Evolutionary conservation across 129 eudicot species (phyloP), one percentile per base, ranked within the genome.

Genomic region (Oenanthe sinensis): DNA sequence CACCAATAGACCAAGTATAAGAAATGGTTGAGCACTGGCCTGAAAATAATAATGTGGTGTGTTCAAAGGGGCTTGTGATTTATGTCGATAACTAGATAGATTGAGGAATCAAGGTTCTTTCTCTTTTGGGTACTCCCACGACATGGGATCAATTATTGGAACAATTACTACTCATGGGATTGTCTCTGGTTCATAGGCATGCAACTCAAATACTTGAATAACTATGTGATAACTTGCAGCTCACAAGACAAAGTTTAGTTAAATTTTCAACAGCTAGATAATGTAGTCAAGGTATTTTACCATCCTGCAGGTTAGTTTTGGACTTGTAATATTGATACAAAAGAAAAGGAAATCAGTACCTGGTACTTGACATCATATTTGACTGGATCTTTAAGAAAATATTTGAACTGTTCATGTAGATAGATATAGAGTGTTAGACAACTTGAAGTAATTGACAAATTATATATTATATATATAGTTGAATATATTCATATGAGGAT

Each of bases 21-120:
- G 96, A 81, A 92, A 92, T 67, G 97, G 97, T 79, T 92, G 97
- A 75, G 97, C 97, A 85, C 98, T 95, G 60, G 97, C 98, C 98
- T 95, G 97, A 75, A 82, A 83, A 20, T 17, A 45, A 74, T 2
- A 72, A 12, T n/a, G 8, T 28, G 19, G 70, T 22, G 11, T 55
- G n/a, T 19, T 55, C 63, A 55, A 20, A 20, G 65, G 12, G 58
- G 58, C 54, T 58, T 1, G 14, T 22, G 65, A 8, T 58, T 58
- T 28, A 58, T 58, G 58, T 58, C 11, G 6, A 11, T 58, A 22
- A 12, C n/a, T 58, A 24, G 10, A 22, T 58, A 6, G 12, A 22
- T 58, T 1, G 12, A 55, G 63, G 12, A 58, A 58, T 58, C 65
- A n/a, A 58, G 65, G 13, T 58, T 58, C 11, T 22, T 58, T 22